A percentile compares a stretch with the other conserved stretches of the same genome.
Conservation (phyloP, 208 protist genomes). For the Leishmania aethiopica region DNA sequence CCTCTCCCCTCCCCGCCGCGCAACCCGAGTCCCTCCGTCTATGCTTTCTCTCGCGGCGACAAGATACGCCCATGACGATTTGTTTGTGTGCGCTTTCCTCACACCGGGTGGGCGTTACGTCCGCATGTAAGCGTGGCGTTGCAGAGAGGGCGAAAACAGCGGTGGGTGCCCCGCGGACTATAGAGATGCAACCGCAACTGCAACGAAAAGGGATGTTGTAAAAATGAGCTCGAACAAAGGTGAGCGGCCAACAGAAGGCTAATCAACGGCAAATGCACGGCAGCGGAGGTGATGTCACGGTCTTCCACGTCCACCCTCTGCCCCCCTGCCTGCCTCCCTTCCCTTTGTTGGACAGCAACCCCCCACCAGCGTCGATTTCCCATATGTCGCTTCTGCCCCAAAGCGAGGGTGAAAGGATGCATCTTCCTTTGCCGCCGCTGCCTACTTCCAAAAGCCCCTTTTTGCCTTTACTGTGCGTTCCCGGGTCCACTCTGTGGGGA, state of each 20-base stretch:
- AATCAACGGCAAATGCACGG: too few relatives aligned
- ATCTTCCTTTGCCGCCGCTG: neutral
- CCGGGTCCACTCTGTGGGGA: neutral
- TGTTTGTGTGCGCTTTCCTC: neutral
- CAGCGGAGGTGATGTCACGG: neutral
- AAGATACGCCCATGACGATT: neutral
- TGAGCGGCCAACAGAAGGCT: neutral
- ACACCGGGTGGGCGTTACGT: neutral
- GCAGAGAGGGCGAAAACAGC: neutral
- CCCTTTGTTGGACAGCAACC: too few relatives aligned
- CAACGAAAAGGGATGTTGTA: neutral
- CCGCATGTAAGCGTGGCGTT: neutral
- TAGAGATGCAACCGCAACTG: neutral
- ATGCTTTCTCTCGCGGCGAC: neutral
- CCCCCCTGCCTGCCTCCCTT: neutral
- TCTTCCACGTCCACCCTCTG: neutral
- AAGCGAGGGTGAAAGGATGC: neutral
- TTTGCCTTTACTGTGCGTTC: neutral
- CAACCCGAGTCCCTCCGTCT: neutral
- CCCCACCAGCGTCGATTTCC: neutral
- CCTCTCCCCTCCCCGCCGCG: neutral
- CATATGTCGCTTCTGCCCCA: neutral
- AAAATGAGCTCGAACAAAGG: neutral
- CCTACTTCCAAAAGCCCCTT: neutral
- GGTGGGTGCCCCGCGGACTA: neutral